phyloP scores from a whole-genome alignment of 441 rosid species.

The Daphne laureola region DNA sequence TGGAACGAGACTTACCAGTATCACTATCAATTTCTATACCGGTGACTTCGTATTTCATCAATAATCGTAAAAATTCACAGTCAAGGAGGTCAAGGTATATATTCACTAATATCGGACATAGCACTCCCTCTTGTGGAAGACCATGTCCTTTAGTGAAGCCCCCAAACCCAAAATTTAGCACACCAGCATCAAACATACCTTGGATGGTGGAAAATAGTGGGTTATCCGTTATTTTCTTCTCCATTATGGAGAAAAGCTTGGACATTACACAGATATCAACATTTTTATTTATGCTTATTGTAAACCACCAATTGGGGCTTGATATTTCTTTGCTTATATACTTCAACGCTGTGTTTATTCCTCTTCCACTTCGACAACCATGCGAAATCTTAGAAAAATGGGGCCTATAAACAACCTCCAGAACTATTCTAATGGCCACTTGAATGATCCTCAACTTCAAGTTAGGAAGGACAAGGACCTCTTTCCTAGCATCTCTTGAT shows the following conservation, averaged over 20 bases:
- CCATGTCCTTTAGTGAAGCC: conserved; percentile 94
- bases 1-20: conserved; percentile 35
- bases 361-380: conserved; percentile 92
- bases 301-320: conserved; percentile 83
- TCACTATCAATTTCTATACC: conserved; percentile 20
- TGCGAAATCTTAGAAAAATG: conserved; percentile 82
- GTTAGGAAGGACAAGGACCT: conserved; percentile 66
- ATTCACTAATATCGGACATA: conserved; percentile 75
- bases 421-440: conserved; percentile 72
- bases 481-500: conserved; percentile 53
- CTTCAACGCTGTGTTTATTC: conserved; percentile 60
- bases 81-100: conserved; percentile 76
- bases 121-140: conserved; percentile 90
- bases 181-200: conserved; percentile 63
- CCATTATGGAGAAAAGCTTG: conserved; percentile 55
- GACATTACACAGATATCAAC: conserved; percentile 42
- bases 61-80: conserved; percentile 57
- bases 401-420: conserved; percentile 82
- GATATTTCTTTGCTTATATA: conserved; percentile 55
- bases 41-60: conserved; percentile 78
- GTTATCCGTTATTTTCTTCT: conserved; percentile 57
- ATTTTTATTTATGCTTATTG: conserved; percentile 46
- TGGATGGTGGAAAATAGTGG: conserved; percentile 34
- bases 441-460: conserved; percentile 59
- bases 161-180: conserved; percentile 79